phyloP scores from a whole-genome alignment of 441 rosid genomes.

The Brassica balearica region DNA sequence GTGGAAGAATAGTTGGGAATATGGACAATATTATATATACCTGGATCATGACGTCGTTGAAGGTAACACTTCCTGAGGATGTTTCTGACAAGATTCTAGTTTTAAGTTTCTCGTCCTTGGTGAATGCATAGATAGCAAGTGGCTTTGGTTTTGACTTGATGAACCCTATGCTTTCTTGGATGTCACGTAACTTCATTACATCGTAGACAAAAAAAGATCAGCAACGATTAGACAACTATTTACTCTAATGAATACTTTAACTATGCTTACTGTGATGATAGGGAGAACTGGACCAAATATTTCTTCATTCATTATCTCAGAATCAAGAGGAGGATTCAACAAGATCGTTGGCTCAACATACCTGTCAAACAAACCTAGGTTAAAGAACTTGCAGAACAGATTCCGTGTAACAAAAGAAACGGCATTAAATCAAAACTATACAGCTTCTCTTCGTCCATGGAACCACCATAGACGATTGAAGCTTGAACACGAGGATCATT shows the following conservation, averaged over 20 bases:
- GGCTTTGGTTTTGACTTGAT: slow-evolving; percentile 80
- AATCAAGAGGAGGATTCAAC: slow-evolving; percentile 85
- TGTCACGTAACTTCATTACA: slow-evolving; percentile 61
- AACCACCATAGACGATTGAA: slow-evolving; percentile 74
- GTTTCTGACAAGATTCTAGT: slow-evolving; percentile 63
- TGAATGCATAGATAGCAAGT: slow-evolving; percentile 76
- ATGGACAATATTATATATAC: slow-evolving; percentile 42
- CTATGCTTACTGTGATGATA: slow-evolving; percentile 64
- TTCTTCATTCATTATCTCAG: slow-evolving; percentile 85
- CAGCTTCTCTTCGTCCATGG: slow-evolving; percentile 63
- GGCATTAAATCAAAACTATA: slow-evolving; percentile 31
- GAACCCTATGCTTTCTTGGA: slow-evolving; percentile 74
- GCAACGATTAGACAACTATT: neutral
- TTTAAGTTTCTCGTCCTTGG: slow-evolving; percentile 72
- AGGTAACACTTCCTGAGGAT: slow-evolving; percentile 76
- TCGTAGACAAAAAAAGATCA: neutral
- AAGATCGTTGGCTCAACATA: slow-evolving; percentile 83
- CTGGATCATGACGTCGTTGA: slow-evolving; percentile 79
- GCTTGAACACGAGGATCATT: slow-evolving; percentile 61
- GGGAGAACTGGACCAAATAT: slow-evolving; percentile 93
- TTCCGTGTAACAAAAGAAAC: slow-evolving; percentile 23
- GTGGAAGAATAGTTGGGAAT: no score
- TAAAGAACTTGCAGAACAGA: neutral
- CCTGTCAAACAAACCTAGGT: slow-evolving; percentile 51
- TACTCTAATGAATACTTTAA: neutral